Conservation (phyloP, 2,329 filamentous ascomycete species). For the Hypomyces perniciosus region DNA sequence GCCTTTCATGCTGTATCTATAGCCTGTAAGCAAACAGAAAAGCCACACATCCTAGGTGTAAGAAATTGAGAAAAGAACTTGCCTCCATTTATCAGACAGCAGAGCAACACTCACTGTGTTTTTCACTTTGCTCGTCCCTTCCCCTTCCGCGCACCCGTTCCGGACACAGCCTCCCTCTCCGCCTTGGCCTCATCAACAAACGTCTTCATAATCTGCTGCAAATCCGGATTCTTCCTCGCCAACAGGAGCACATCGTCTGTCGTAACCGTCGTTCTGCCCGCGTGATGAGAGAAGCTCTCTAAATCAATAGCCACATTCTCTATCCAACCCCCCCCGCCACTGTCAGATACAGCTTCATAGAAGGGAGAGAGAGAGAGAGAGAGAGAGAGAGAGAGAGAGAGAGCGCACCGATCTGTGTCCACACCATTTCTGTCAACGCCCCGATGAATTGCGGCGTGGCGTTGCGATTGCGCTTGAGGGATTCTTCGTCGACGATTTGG, state of each 20-base stretch:
- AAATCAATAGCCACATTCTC: slow-evolving; percentile 53
- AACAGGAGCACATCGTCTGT: slow-evolving; percentile 85
- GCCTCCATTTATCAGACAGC: not conserved
- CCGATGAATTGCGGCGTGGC: slow-evolving; percentile 90
- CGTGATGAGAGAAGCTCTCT: slow-evolving; percentile 63
- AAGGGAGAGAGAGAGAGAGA: not conserved
- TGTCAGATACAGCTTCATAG: not conserved
- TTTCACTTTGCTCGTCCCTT: slow-evolving; percentile 23
- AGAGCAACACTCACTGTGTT: not conserved
- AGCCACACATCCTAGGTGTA: too few species aligned
- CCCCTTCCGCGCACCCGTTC: slow-evolving; percentile 28
- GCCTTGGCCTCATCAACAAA: slow-evolving; percentile 58
- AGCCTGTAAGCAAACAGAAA: too few species aligned
- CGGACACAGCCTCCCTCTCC: slow-evolving; percentile 24
- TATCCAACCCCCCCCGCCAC: slow-evolving; percentile 18
- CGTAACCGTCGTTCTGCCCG: slow-evolving; percentile 70
- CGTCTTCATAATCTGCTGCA: slow-evolving; percentile 68
- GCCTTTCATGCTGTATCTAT: too few species aligned
- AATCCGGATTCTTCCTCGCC: slow-evolving; percentile 76
- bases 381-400: not conserved
- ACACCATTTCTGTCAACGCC: slow-evolving; percentile 78
- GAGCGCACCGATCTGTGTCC: slow-evolving; percentile 68
- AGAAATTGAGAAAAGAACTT: too few species aligned
- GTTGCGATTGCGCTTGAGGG: slow-evolving; percentile 57
- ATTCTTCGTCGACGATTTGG: slow-evolving; percentile 84